Percentiles rank a stretch among this genome's conserved stretches.
phyloP scores from a whole-genome alignment of 208 protist genomes.

The Trypanosoma brucei region DNA sequence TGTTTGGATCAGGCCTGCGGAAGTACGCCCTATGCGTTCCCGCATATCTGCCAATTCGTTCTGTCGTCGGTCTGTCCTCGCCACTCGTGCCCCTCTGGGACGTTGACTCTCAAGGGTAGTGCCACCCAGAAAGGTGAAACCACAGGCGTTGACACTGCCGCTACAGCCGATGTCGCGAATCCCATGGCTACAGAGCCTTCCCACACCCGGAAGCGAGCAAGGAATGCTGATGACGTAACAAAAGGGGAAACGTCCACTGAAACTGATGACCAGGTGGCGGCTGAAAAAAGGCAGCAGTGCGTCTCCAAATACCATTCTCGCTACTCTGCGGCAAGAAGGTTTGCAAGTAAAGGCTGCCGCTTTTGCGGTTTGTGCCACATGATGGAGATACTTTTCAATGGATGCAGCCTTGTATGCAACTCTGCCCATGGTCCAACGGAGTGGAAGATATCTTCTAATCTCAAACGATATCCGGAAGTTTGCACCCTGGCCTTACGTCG shows the following conservation, averaged over 20 bases:
- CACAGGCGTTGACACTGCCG: background rate
- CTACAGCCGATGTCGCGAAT: too few relatives aligned
- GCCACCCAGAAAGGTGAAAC: background rate
- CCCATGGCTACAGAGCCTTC: too few relatives aligned
- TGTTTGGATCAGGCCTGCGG: conserved; percentile 14
- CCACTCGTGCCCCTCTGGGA: conserved; percentile 10
- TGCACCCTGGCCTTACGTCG: conserved; percentile 34
- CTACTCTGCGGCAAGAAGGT: conserved; percentile 36
- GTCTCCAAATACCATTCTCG: conserved; percentile 50
- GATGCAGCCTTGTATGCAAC: conserved; percentile 31
- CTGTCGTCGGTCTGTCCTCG: conserved; percentile 5
- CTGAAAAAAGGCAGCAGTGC: conserved; percentile 13
- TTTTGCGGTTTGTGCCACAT: conserved; percentile 71
- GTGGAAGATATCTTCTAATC: conserved; percentile 40
- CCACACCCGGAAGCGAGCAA: background rate
- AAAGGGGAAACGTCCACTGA: background rate
- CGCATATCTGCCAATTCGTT: conserved; percentile 9
- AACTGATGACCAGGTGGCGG: too few relatives aligned
- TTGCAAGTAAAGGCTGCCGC: conserved; percentile 43
- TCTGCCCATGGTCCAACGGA: conserved; percentile 65
- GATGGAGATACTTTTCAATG: conserved; percentile 69
- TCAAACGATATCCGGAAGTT: conserved; percentile 37
- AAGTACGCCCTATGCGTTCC: conserved; percentile 25
- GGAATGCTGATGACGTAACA: too few relatives aligned
- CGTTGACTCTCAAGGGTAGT: background rate